These are phyloP conservation scores for Kockovaella imperatae DNA, from an alignment of 768 basidiomycete genomes.

Conservation along the genomic window DNA sequence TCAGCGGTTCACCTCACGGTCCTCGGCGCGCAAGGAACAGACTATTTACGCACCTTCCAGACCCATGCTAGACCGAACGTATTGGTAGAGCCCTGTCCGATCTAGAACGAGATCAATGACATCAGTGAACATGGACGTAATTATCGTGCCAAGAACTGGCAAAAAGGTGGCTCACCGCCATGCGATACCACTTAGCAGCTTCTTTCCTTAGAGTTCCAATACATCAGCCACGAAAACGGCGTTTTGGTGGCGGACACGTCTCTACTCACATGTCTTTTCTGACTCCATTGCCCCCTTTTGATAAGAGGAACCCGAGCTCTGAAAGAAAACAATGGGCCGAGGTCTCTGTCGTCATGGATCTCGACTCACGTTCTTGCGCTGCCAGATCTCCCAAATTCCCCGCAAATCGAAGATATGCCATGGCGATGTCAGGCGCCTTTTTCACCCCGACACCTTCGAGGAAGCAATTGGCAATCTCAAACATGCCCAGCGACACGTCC, in stretches of 20 bases:
- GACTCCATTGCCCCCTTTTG: conserved; percentile 35
- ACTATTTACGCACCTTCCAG: conserved; percentile 34
- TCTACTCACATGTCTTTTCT: conserved; percentile 45
- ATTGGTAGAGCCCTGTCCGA: conserved; percentile 28
- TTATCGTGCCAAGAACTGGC: neutral
- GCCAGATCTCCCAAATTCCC: conserved; percentile 41
- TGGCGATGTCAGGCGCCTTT: conserved; percentile 33
- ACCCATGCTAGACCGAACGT: conserved; percentile 41
- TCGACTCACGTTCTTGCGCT: conserved; percentile 39
- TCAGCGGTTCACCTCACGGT: conserved; percentile 1
- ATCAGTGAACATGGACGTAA: neutral
- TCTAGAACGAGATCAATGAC: no score
- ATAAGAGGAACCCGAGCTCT: conserved; percentile 42
- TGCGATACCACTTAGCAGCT: conserved; percentile 43
- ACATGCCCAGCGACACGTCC: conserved; percentile 39
- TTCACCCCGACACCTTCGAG: conserved; percentile 41
- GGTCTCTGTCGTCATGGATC: neutral
- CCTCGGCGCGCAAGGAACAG: neutral
- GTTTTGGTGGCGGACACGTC: neutral
- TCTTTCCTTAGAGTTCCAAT: conserved; percentile 21
- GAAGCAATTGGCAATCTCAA: conserved; percentile 42
- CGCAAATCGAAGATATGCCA: conserved; percentile 36
- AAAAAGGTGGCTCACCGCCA: conserved; percentile 30
- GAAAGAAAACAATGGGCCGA: neutral
- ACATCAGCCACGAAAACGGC: neutral